Evolutionary conservation across 495 filamentous ascomycete genomes (phyloP), one percentile per base, ranked within the genome.

Genomic region (Aspergillus haitiensis): DNA sequence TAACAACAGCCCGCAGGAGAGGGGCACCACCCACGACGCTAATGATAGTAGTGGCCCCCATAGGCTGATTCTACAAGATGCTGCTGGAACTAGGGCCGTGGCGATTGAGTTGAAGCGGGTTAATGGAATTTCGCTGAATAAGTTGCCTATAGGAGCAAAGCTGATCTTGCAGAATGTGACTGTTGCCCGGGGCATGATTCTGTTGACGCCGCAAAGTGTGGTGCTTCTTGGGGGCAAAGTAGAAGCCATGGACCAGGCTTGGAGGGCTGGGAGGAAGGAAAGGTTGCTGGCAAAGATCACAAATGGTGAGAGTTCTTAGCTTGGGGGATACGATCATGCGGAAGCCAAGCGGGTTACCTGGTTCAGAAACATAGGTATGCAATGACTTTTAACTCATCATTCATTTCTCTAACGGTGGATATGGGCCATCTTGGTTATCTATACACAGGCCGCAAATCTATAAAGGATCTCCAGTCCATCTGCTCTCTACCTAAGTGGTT

Each of bases 141-240:
- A 76, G 60, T 81, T 92, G 73, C 72, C 77, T 46, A 93, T 97
- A 55, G 93, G 93, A 2, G 81, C 84, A 55, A 98, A 98, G 76
- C 63, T 96, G 49, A 46, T 97, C 42, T 69, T 98, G 59, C 83
- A 75, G 56, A 82, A 84, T 66, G 78, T 78, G 2, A 75, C 79
- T 10, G 86, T 96, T 34, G 87, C 90, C 18, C 77, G 94, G 31
- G 95, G 91, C 0, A 81, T 93, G 62, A 64, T 95, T 13, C 68
- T 98, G 65, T 73, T 98, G 10, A 86, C 91, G 44, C 86, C 90
- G 1, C 72, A 65, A 11, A 82, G 66, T 15, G 84, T 83, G 47
- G 80, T 78, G 37, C 62, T 96, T 3, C 71, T 97, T 13, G 94
- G 94, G 2, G 94, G 94, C 0, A 96, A 91, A 81, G 86, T 98